These are phyloP conservation scores for Berberis thunbergii DNA, from an alignment of 164 flowering plant genomes.

Conservation along the genomic window DNA sequence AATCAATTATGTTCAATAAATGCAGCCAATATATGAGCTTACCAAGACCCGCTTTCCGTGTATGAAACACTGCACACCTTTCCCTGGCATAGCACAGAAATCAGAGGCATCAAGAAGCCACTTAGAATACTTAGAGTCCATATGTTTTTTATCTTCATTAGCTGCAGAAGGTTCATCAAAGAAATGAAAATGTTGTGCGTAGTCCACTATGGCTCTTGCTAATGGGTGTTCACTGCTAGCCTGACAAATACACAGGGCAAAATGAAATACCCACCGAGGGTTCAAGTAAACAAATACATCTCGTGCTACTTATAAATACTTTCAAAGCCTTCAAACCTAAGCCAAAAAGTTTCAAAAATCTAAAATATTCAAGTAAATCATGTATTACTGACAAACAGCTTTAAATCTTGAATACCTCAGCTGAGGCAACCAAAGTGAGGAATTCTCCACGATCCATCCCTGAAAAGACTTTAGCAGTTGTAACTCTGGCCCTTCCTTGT, in stretches of 20 bases:
- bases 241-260: constrained; percentile 24
- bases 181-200: constrained; percentile 94
- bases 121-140: constrained; percentile 30
- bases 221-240: constrained; percentile 98
- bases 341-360: too few species aligned
- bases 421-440: constrained; percentile 91
- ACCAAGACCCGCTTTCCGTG: constrained; percentile 64
- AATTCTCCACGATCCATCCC: constrained; percentile 86
- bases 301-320: neutral
- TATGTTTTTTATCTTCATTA: constrained; percentile 23
- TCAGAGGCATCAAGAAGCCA: constrained; percentile 81
- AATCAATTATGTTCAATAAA: neutral
- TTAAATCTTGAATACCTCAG: constrained; percentile 55
- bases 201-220: constrained; percentile 74
- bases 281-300: neutral
- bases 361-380: too few species aligned
- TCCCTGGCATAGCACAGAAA: constrained; percentile 84
- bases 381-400: neutral
- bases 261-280: neutral
- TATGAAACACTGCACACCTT: constrained; percentile 71
- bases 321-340: too few species aligned
- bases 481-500: constrained; percentile 87
- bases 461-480: constrained; percentile 65
- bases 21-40: constrained; percentile 16
- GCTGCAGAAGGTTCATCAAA: constrained; percentile 47